These are phyloP conservation scores for Blastomyces parvus DNA, from an alignment of 2,329 filamentous ascomycete genomes.

Conservation along the genomic window DNA sequence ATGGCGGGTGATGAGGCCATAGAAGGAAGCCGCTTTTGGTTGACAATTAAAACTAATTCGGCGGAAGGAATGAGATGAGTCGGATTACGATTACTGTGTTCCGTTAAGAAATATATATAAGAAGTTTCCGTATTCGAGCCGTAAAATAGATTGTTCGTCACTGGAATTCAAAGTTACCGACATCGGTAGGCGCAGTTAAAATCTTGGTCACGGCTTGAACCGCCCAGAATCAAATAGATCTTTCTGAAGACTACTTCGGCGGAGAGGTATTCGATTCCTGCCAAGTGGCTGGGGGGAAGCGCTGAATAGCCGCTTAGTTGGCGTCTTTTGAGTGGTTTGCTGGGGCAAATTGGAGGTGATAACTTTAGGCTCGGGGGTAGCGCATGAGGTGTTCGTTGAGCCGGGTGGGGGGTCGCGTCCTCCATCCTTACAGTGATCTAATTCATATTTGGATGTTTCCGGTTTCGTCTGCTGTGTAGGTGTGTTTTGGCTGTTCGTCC, in stretches of 20 bases:
- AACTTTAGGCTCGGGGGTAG: neutral
- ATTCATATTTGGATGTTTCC: neutral
- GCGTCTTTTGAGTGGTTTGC: constrained; percentile 10
- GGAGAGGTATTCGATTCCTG: constrained; percentile 13
- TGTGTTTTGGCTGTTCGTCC: neutral
- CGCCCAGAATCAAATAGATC: constrained; percentile 11
- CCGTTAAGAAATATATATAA: neutral
- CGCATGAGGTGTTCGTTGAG: neutral
- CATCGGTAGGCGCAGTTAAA: neutral
- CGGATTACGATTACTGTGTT: neutral
- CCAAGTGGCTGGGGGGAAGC: constrained; percentile 6
- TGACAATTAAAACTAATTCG: neutral
- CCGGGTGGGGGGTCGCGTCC: neutral
- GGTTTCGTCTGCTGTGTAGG: neutral
- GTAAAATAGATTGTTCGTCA: neutral
- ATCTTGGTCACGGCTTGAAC: neutral
- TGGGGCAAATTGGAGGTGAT: constrained; percentile 19
- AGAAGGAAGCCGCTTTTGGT: neutral
- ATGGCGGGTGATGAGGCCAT: neutral
- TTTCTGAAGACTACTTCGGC: constrained; percentile 14
- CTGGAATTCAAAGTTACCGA: neutral
- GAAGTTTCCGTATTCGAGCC: neutral
- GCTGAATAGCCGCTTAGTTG: constrained; percentile 3
- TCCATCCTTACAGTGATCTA: constrained; percentile 1
- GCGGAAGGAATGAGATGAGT: neutral